A percentile compares a stretch with the other conserved stretches of the same genome.
phyloP scores from a whole-genome alignment of 805 yeast species.

The Zygosaccharomyces bisporus region DNA sequence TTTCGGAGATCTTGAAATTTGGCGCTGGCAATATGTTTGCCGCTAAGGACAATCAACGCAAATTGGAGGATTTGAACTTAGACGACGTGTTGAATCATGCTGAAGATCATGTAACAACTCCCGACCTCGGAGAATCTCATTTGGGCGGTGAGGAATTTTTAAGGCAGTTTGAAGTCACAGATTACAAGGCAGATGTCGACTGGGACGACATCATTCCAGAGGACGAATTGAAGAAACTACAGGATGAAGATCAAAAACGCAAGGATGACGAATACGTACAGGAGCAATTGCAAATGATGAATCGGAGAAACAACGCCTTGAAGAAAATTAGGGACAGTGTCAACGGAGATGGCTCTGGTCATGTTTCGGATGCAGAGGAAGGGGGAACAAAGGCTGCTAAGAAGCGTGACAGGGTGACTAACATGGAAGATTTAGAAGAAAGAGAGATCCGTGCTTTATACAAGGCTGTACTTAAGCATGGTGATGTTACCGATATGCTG shows the following conservation, averaged over 20 bases:
- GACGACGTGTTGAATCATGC: conserved; percentile 97
- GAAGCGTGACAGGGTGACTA: conserved; percentile 40
- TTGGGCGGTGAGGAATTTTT: conserved; percentile 97
- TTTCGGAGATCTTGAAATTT: conserved; percentile 89
- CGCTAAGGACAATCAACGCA: conserved; percentile 91
- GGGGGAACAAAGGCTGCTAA: conserved; percentile 39
- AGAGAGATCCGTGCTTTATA: conserved; percentile 83
- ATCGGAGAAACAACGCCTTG: conserved; percentile 74
- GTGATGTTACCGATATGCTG: conserved; percentile 74
- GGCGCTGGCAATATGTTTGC: conserved; percentile 99
- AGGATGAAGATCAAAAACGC: conserved; percentile 84
- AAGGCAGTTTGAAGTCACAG: conserved; percentile 96
- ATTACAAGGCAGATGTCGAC: conserved; percentile 94
- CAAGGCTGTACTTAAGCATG: conserved; percentile 74
- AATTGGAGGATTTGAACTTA: conserved; percentile 87
- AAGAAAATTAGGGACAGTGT: conserved; percentile 48
- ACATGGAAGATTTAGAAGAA: conserved; percentile 64
- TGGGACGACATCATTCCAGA: conserved; percentile 99
- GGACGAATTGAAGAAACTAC: conserved; percentile 81
- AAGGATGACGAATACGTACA: conserved; percentile 82
- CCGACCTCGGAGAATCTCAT: conserved; percentile 95
- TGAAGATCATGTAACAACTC: conserved; percentile 94
- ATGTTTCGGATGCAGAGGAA: conserved; percentile 39
- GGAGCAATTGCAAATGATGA: conserved; percentile 84
- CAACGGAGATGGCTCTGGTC: conserved; percentile 44